Evolutionary conservation across 2,329 filamentous ascomycete genomes (phyloP).

Genomic region (Gyromitra esculenta): DNA sequence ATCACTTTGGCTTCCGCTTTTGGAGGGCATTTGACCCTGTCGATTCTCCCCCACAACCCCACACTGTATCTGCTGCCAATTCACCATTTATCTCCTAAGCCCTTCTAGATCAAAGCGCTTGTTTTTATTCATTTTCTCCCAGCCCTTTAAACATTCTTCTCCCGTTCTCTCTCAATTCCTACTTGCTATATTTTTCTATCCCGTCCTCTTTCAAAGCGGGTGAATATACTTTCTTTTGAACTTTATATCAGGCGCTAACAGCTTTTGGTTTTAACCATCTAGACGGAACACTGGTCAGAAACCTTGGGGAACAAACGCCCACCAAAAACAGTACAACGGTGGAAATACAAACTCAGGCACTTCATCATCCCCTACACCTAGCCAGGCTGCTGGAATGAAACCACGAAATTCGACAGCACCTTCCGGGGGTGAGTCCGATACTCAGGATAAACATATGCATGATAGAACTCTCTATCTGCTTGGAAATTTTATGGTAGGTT

Average conservation of each 20-base stretch:
- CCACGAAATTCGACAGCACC: slow-evolving; percentile 49
- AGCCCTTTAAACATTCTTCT: background rate
- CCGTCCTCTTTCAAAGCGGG: slow-evolving; percentile 1
- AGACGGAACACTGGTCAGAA: slow-evolving; percentile 53
- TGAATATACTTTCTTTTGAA: slow-evolving; percentile 10
- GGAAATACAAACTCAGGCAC: slow-evolving; percentile 42
- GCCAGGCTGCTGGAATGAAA: slow-evolving; percentile 52
- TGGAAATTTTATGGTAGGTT: slow-evolving; percentile 56
- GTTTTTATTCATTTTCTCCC: background rate
- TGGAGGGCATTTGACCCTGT: slow-evolving; percentile 20
- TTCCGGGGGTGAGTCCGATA: slow-evolving; percentile 56
- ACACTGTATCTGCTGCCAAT: slow-evolving; percentile 23
- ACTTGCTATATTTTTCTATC: background rate
- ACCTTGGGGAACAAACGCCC: slow-evolving; percentile 52
- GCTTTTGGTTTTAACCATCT: slow-evolving; percentile 12
- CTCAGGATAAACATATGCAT: slow-evolving; percentile 58
- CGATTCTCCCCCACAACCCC: slow-evolving; percentile 36
- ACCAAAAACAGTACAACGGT: slow-evolving; percentile 54
- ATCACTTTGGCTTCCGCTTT: slow-evolving; percentile 25
- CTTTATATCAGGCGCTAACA: slow-evolving; percentile 29
- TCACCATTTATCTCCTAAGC: slow-evolving; percentile 16
- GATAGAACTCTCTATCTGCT: slow-evolving; percentile 57
- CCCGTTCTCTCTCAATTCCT: background rate
- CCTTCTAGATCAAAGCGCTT: background rate
- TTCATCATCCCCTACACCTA: slow-evolving; percentile 54